Evolutionary conservation across 2,329 filamentous ascomycete species (phyloP).

Genomic region (Teratosphaeria nubilosa): DNA sequence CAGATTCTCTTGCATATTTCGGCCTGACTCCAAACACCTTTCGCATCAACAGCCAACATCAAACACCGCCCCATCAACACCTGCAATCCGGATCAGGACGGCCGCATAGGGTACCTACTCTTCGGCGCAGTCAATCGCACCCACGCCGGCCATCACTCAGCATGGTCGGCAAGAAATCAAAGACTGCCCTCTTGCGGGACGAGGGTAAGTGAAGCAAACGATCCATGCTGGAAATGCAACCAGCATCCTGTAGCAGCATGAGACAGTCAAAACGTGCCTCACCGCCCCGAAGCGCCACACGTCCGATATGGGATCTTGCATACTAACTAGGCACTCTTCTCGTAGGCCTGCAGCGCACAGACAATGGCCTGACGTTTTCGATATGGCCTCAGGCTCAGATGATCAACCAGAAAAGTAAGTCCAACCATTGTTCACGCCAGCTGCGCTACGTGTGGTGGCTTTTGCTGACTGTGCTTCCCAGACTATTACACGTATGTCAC

Average conservation of each 20-base stretch:
- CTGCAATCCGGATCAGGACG: not conserved
- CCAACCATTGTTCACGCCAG: not conserved
- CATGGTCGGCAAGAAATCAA: constrained; percentile 59
- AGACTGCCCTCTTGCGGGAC: constrained; percentile 50
- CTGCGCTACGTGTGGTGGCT: not conserved
- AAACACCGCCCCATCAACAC: not conserved
- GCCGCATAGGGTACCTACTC: not conserved
- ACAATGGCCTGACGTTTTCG: constrained; percentile 95
- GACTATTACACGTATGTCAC: constrained; percentile 87
- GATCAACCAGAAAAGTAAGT: constrained; percentile 77
- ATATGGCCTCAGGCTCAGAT: constrained; percentile 86
- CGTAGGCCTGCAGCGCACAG: constrained; percentile 82
- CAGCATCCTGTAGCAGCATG: not conserved
- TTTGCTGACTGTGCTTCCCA: constrained; percentile 10
- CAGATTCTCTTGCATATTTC: not conserved
- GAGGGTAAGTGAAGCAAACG: constrained; percentile 35
- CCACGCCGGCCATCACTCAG: constrained; percentile 10
- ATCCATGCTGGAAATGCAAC: constrained; percentile 1
- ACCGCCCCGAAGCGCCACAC: constrained; percentile 1
- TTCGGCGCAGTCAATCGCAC: not conserved
- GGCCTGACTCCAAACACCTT: not conserved
- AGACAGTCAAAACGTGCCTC: constrained; percentile 1
- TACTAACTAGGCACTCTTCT: constrained; percentile 3
- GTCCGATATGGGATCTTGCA: constrained; percentile 7
- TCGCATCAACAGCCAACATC: not conserved